A percentile compares a stretch with the other conserved stretches of the same genome.
Conservation (phyloP, 495 filamentous ascomycete genomes). For the Pyrenopolyporus hunteri region DNA sequence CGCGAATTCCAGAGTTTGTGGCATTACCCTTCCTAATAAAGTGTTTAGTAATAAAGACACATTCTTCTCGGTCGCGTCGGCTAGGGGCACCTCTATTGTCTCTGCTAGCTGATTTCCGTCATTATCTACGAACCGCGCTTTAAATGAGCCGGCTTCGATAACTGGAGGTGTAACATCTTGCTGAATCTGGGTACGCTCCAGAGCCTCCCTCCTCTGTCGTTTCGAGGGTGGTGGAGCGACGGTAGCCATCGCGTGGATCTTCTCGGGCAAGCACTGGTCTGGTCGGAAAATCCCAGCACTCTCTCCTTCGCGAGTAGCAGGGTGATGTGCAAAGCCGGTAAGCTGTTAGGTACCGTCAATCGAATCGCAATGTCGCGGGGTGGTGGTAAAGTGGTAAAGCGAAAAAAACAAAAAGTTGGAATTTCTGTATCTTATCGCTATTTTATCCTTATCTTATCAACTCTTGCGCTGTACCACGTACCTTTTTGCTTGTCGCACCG, state of each 20-base stretch:
- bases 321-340: not conserved
- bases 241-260: constrained; percentile 73
- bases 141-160: constrained; percentile 75
- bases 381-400: not conserved
- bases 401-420: constrained; percentile 32
- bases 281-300: not conserved
- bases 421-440: constrained; percentile 32
- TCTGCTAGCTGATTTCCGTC: constrained; percentile 67
- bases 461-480: not conserved
- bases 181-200: constrained; percentile 74
- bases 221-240: constrained; percentile 89
- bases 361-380: constrained; percentile 23
- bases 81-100: constrained; percentile 80
- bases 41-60: constrained; percentile 91
- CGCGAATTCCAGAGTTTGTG: constrained; percentile 2
- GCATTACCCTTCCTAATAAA: constrained; percentile 78
- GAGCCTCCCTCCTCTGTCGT: constrained; percentile 76
- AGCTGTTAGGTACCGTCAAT: constrained; percentile 3
- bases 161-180: constrained; percentile 75
- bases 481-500: not conserved
- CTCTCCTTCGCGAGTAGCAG: too few species aligned
- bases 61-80: constrained; percentile 86
- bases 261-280: too few species aligned
- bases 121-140: constrained; percentile 87
- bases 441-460: constrained; percentile 33